A percentile compares a stretch with the other conserved stretches of the same genome.
These are phyloP conservation scores for Sugiyamaella neomexicana DNA, from an alignment of 1,139 yeast species.

Conservation along the genomic window DNA sequence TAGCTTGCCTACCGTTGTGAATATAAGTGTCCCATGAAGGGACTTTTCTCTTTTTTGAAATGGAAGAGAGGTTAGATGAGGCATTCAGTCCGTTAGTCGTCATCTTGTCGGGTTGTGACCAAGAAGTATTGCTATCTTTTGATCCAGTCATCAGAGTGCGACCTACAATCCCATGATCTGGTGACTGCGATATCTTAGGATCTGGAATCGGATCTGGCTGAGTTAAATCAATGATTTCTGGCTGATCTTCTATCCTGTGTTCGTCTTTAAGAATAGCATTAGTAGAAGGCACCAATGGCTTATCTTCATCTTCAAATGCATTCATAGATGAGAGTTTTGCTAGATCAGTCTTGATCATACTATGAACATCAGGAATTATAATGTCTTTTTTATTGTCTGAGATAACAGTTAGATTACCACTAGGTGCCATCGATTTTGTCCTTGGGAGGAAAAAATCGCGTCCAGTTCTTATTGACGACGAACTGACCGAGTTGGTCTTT, in stretches of 20 bases:
- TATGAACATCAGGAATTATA: not conserved
- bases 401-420: not conserved
- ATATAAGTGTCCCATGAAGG: conserved; percentile 9
- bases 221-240: conserved; percentile 10
- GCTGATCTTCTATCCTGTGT: not conserved
- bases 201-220: conserved; percentile 3
- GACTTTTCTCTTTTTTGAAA: conserved; percentile 7
- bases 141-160: not conserved
- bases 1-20: conserved; percentile 7
- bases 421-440: not conserved
- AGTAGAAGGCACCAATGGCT: not conserved
- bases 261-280: not conserved
- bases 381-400: not conserved
- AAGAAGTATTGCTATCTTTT: not conserved
- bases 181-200: not conserved
- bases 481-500: not conserved
- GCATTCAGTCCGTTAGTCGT: not conserved
- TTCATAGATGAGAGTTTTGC: not conserved
- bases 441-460: not conserved
- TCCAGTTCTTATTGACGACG: not conserved
- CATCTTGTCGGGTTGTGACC: too few relatives aligned
- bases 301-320: conserved; percentile 10
- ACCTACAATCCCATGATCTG: not conserved
- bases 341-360: not conserved
- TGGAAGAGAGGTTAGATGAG: not conserved